Conservation (phyloP, 2,329 filamentous ascomycete genomes). For the Chrysoporthe cubensis region DNA sequence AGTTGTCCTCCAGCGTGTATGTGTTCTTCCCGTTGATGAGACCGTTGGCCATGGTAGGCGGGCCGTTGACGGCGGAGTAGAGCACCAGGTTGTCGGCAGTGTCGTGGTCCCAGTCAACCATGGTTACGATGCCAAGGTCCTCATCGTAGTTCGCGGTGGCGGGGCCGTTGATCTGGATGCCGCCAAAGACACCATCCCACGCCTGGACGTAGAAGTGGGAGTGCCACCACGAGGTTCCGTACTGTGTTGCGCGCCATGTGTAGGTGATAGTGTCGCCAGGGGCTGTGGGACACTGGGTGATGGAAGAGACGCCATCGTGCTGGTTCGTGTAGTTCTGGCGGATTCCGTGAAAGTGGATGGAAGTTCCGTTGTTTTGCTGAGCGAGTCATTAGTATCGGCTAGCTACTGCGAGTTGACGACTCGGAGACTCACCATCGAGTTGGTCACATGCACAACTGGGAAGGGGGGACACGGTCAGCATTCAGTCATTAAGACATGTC, state of each 20-base stretch:
- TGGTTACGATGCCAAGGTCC: conserved; percentile 48
- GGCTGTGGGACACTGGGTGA: conserved; percentile 46
- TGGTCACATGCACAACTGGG: neutral
- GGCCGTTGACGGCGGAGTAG: conserved; percentile 48
- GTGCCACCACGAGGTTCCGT: conserved; percentile 43
- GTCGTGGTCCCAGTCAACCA: conserved; percentile 15
- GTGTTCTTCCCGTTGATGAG: conserved; percentile 26
- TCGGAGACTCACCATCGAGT: neutral
- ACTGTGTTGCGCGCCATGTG: conserved; percentile 39
- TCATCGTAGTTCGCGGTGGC: conserved; percentile 50
- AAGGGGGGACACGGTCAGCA: neutral
- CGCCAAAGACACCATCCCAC: conserved; percentile 50
- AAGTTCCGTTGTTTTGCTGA: conserved; percentile 51
- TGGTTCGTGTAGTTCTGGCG: conserved; percentile 47
- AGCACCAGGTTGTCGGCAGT: conserved; percentile 38
- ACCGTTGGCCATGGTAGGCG: conserved; percentile 48
- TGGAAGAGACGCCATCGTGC: conserved; percentile 46
- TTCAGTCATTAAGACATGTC: neutral
- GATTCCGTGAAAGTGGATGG: conserved; percentile 53
- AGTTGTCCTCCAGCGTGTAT: conserved; percentile 55
- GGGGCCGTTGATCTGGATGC: conserved; percentile 50
- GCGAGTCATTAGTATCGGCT: conserved; percentile 52
- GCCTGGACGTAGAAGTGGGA: conserved; percentile 40
- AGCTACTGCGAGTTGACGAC: neutral
- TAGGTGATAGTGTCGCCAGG: conserved; percentile 54